Evolutionary conservation across 306 rosid species (phyloP), one percentile per base, ranked within the genome.

Genomic region (Cyclanthera cordifolia): DNA sequence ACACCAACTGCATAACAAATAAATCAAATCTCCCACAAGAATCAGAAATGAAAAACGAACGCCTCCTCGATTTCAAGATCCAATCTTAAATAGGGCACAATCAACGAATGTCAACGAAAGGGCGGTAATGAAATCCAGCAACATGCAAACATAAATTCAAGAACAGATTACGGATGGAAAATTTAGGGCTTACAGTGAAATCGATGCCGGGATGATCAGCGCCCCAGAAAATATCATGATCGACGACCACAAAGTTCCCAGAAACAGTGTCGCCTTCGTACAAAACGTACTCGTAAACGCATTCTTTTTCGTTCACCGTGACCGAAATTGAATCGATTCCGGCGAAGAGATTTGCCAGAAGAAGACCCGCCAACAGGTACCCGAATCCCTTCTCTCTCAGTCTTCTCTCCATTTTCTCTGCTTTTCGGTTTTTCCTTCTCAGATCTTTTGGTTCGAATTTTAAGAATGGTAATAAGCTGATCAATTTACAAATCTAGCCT

Each of bases 141-240:
- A 48, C 32, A 60, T 12, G 27, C 7, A 34, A n/a, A 51, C 19
- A 73, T 15, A 45, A 41, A 15, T 23, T 0, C 12, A 64, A 53
- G 2, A 70, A 69, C 12, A 28, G 23, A 74, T 24, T 8, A 59
- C 10, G 8, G n/a, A 70, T 5, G 5, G 41, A 13, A 13, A 39
- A 14, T 19, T 50, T 70, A 21, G 1, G 20, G 11, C 79, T 78
- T 34, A 94, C 99, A 67, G 85, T 78, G 69, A 94, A 81, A 77
- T 90, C 97, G 50, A 94, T 81, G 70, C 99, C 99, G 5, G 99
- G 97, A 76, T 94, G 99, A 88, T 94, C 99, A 48, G 87, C 68
- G 73, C 78, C 45, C 99, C 99, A 94, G 87, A 90, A 94, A 72
- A 94, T 94, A 17, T 88, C 99, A 67, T 90, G 97, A 69, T 94